Base-by-base conservation (phyloP, 1,139 yeast genomes). In the Suhomyces wounanorum region DNA sequence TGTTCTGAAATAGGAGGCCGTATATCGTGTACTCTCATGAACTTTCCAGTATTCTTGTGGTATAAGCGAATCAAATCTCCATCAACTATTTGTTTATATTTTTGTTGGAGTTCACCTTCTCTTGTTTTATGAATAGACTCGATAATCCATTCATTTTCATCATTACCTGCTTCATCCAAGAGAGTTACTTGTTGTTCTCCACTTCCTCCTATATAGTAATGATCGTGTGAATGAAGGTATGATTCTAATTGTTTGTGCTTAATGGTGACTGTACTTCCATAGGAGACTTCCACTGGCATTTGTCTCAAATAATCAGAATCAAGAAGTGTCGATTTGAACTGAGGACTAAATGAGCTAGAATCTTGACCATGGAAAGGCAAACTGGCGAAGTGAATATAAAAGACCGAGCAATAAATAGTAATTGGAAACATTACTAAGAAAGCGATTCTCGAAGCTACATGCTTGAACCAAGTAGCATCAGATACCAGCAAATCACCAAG, bases 1-100 rank as follows among this genome's bases (percentile, higher is more conserved):
- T 86, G 89, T 58, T 88, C 95, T 2, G 91, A 81, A 26, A 88
- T 77, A 6, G 96, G 96, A 0, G 96, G 94, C 52, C 85, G 77
- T 2, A 75, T 69, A 40, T 82, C 79, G 52, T 73, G 79, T 6
- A 85, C 85, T 48, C 82, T 81, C 36, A 90, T 69, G 44, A 82
- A 79, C 50, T 79, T 78, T 6, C 85, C 82, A 0, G 96, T 85
- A 2, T 60, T 57, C 48, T 77, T 76, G 60, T 90, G 96, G 65
- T 79, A 82, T 17, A 90, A 65, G 52, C 83, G 73, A n/a, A 89
- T 68, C 8, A 68, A 68, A 44, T 77, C 81, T 8, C 83, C 83
- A 55, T 81, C 76, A 48, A 69, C 70, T 21, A 87, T 71, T 2
- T 71, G 70, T 37, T 66, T 65, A 36, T 73, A 63, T 36, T 66